These are phyloP conservation scores for Aspergillus udagawae DNA, from an alignment of 2,329 filamentous ascomycete species.

Conservation along the genomic window DNA sequence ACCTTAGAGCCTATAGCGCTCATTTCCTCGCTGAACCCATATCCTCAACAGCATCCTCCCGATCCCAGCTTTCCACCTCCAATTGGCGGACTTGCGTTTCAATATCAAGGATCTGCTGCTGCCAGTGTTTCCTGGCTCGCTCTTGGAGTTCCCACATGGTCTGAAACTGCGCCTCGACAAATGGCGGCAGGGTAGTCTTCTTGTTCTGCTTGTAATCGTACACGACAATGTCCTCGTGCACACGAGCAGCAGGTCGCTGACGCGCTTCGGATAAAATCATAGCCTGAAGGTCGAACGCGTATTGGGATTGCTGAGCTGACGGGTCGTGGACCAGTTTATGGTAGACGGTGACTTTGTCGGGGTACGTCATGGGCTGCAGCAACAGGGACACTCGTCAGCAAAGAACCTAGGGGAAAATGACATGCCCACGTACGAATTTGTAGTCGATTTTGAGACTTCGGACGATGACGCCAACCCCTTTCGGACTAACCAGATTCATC, in stretches of 20 bases:
- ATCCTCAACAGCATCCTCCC: slow-evolving; percentile 67
- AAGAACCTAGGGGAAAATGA: background rate
- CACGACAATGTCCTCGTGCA: slow-evolving; percentile 71
- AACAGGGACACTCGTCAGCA: slow-evolving; percentile 3
- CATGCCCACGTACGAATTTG: slow-evolving; percentile 66
- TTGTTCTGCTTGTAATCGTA: slow-evolving; percentile 65
- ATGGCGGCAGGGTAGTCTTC: slow-evolving; percentile 56
- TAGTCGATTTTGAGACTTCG: slow-evolving; percentile 77
- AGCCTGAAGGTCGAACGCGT: slow-evolving; percentile 48
- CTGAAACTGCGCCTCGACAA: slow-evolving; percentile 59
- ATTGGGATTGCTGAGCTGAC: slow-evolving; percentile 34
- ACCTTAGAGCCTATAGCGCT: background rate
- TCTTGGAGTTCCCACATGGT: slow-evolving; percentile 61
- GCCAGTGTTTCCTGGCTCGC: slow-evolving; percentile 51
- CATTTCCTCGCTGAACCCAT: slow-evolving; percentile 44
- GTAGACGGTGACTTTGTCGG: slow-evolving; percentile 77
- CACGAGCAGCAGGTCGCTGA: slow-evolving; percentile 67
- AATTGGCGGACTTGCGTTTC: slow-evolving; percentile 56
- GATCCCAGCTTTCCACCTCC: slow-evolving; percentile 72
- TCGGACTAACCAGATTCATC: slow-evolving; percentile 64
- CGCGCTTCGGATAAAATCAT: slow-evolving; percentile 71
- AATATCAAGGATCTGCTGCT: slow-evolving; percentile 53
- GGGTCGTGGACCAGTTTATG: slow-evolving; percentile 64
- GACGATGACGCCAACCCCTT: slow-evolving; percentile 68
- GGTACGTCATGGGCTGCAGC: slow-evolving; percentile 73